These are phyloP conservation scores for Cladosporium sphaerospermum DNA, from an alignment of 2,329 filamentous ascomycete species.

Conservation along the genomic window DNA sequence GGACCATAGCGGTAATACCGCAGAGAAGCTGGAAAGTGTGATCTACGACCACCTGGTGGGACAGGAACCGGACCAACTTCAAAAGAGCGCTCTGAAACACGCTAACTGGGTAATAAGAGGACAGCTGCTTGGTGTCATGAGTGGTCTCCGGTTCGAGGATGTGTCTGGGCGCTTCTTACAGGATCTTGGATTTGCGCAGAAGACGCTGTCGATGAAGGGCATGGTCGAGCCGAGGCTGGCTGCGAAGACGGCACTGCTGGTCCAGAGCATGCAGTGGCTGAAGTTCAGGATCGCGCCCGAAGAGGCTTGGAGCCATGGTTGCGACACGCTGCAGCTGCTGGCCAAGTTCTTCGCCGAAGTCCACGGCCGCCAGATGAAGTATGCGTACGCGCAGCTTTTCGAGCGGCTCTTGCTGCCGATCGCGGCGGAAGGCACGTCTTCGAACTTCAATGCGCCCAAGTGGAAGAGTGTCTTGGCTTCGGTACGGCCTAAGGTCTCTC, in stretches of 20 bases:
- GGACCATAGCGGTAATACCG: slow-evolving; percentile 69
- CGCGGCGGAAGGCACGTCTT: slow-evolving; percentile 65
- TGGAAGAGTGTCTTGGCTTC: slow-evolving; percentile 82
- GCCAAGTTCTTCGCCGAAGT: slow-evolving; percentile 77
- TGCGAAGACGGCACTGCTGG: slow-evolving; percentile 75
- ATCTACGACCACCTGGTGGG: slow-evolving; percentile 78
- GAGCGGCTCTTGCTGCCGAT: slow-evolving; percentile 82
- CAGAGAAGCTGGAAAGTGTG: slow-evolving; percentile 87
- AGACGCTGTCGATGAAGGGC: slow-evolving; percentile 66
- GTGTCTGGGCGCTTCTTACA: slow-evolving; percentile 76
- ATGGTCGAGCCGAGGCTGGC: slow-evolving; percentile 64
- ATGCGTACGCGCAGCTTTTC: slow-evolving; percentile 88
- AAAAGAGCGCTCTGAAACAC: slow-evolving; percentile 48
- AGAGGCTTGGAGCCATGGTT: slow-evolving; percentile 76
- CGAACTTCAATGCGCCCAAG: slow-evolving; percentile 70
- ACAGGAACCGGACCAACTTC: slow-evolving; percentile 11
- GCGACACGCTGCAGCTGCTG: slow-evolving; percentile 77
- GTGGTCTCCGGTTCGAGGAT: slow-evolving; percentile 78
- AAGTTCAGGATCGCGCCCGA: slow-evolving; percentile 68
- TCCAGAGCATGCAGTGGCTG: slow-evolving; percentile 87
- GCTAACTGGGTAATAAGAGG: slow-evolving; percentile 96
- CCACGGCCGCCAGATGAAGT: slow-evolving; percentile 84
- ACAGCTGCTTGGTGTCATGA: slow-evolving; percentile 92
- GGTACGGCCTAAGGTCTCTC: slow-evolving; percentile 69
- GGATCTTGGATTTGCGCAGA: slow-evolving; percentile 72